phyloP scores from a whole-genome alignment of 371 early-diverging fungal species.

The Aphelidium insulamus region DNA sequence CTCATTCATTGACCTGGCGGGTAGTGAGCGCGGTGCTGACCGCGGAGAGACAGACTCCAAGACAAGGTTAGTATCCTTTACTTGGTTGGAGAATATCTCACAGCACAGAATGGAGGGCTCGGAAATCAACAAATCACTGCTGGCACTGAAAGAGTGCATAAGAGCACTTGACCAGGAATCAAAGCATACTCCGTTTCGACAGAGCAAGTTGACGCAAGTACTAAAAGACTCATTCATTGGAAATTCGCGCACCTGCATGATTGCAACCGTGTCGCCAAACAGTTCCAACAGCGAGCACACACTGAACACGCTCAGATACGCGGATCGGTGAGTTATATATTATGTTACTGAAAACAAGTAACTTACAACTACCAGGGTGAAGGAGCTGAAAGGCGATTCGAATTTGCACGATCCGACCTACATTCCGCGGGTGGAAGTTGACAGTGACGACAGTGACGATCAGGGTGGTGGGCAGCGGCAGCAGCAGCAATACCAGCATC shows the following conservation, averaged over 20 bases:
- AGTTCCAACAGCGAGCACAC: conserved; percentile 86
- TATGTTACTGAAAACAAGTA: no score
- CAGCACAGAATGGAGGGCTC: conserved; percentile 73
- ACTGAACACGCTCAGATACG: conserved; percentile 93
- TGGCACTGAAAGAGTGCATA: conserved; percentile 94
- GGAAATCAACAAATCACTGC: conserved; percentile 93
- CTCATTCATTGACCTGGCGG: conserved; percentile 96
- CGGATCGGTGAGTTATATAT: conserved; percentile 43
- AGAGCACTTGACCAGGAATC: conserved; percentile 83
- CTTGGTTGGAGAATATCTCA: conserved; percentile 7
- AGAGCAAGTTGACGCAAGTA: conserved; percentile 92
- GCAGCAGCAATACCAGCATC: conserved; percentile 8
- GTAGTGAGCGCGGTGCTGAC: conserved; percentile 96
- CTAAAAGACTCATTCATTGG: conserved; percentile 96
- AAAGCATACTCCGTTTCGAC: conserved; percentile 86
- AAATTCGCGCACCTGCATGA: conserved; percentile 88
- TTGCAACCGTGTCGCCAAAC: conserved; percentile 88
- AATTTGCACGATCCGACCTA: conserved; percentile 5
- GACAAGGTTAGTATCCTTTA: conserved; percentile 34
- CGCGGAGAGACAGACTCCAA: conserved; percentile 73
- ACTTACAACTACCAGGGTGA: conserved; percentile 33
- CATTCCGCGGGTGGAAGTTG: not conserved
- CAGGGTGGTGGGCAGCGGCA: conserved; percentile 11
- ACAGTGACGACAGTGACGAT: conserved; percentile 4
- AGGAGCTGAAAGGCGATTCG: conserved; percentile 53